Base-by-base conservation (phyloP, 169 alveolate genomes). In the Eimeria falciformis region DNA sequence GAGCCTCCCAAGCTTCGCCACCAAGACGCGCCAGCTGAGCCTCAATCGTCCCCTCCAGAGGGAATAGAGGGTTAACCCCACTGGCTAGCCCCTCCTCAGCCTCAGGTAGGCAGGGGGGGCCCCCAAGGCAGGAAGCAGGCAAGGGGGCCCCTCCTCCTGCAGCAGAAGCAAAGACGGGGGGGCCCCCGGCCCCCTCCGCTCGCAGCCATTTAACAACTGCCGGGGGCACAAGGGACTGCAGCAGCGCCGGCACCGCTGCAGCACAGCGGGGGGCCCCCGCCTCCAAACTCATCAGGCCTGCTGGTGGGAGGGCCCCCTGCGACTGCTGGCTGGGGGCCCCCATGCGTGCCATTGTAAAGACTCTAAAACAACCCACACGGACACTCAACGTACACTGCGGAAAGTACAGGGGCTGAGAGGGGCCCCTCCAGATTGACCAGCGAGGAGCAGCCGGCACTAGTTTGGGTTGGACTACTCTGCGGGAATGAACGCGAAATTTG, bases 1-100 rank as follows among this genome's bases (percentile, higher is more conserved):
- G 27, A 33, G 56, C 55, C 83, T 71, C 83, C 50, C 50, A 71
- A 18, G 83, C 83, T 46, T 71, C 83, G 18, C 83, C 83, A 9
- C 56, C 83, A 9, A 71, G 83, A 5, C 45, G 50, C 33, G 83
- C 21, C 5, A 71, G 56, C 83, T 71, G 83, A 7, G 83, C 83
- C 25, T 23, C 40, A 40, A 71, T 56, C 5, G 83, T 56, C 5
- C 23, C 56, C 25, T 71, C 56, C n/a, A 71, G 56, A 71, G 83
- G 83, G 56, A n/a, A 71, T 7, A 40, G 58, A 0, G 83, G 56
- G 7, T 71, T 40, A 7, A 40, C 29, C 5, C 21, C 2, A 23
- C 79, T 25, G 79, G 0, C 1, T 21, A 1, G 56, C 83, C 11
- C 5, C 83, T 14, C 56, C 11, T 21, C 83, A 3, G 50, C 58